Percentiles rank a stretch among this genome's conserved stretches.
phyloP scores from a whole-genome alignment of 495 filamentous ascomycete genomes.

The Evansstolkia leycettana region DNA sequence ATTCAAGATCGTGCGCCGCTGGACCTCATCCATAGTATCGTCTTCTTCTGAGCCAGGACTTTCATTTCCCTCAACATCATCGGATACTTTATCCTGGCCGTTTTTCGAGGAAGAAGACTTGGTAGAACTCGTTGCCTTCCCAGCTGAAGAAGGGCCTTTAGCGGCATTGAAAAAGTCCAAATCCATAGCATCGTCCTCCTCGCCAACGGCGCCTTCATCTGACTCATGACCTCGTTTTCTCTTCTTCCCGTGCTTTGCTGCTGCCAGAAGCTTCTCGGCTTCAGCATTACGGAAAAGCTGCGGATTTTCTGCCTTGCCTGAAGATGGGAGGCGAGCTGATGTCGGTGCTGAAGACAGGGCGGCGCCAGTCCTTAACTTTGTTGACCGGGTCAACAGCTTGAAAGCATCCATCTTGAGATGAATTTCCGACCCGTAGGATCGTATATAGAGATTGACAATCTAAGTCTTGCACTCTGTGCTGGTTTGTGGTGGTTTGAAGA shows the following conservation, averaged over 20 bases:
- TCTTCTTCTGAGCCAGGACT: slow-evolving; percentile 11
- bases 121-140: neutral
- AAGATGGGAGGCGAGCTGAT: slow-evolving; percentile 30
- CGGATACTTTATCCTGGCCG: slow-evolving; percentile 1
- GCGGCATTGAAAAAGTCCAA: slow-evolving; percentile 28
- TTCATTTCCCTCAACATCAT: slow-evolving; percentile 10
- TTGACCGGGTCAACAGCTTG: slow-evolving; percentile 40
- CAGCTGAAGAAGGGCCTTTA: slow-evolving; percentile 11
- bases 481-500: neutral
- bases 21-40: slow-evolving; percentile 41
- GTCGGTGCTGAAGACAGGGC: slow-evolving; percentile 10
- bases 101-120: slow-evolving; percentile 6
- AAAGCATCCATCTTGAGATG: slow-evolving; percentile 38
- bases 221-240: slow-evolving; percentile 19
- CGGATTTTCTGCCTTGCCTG: slow-evolving; percentile 37
- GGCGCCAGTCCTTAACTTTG: slow-evolving; percentile 32
- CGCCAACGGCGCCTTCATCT: slow-evolving; percentile 5
- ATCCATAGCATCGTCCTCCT: slow-evolving; percentile 15
- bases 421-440: neutral
- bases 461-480: too few relatives aligned
- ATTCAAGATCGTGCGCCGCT: slow-evolving; percentile 62
- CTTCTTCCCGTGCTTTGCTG: slow-evolving; percentile 26
- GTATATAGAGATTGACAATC: slow-evolving; percentile 3
- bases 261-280: slow-evolving; percentile 15
- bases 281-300: slow-evolving; percentile 38